Percentiles rank a stretch among this genome's conserved stretches.
phyloP scores from a whole-genome alignment of 805 yeast species.

The Yarrowia sp. region DNA sequence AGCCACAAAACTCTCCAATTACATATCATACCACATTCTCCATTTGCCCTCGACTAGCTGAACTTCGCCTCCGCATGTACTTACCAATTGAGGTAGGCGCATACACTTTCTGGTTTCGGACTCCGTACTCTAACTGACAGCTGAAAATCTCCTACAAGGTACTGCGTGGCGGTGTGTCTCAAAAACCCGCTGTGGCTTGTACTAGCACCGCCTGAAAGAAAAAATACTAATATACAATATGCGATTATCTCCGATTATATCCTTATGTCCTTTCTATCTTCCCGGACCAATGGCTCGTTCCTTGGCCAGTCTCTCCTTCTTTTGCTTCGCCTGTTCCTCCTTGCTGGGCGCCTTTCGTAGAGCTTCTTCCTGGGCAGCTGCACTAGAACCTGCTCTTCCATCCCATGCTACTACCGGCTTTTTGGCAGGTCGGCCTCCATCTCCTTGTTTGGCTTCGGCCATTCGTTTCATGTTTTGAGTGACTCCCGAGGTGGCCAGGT shows the following conservation, averaged over 20 bases:
- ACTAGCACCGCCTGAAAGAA: no score
- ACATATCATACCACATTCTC: no score
- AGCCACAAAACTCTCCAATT: no score
- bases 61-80: no score
- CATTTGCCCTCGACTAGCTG: no score
- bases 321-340: slow-evolving; percentile 28
- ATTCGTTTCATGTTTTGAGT: slow-evolving; percentile 42
- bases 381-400: slow-evolving; percentile 31
- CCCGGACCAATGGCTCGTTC: slow-evolving; percentile 27
- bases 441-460: slow-evolving; percentile 37
- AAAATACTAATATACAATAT: not conserved
- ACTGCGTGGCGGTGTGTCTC: no score
- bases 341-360: slow-evolving; percentile 27
- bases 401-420: slow-evolving; percentile 34
- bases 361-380: slow-evolving; percentile 32
- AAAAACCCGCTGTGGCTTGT: no score
- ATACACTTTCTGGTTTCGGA: no score
- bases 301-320: slow-evolving; percentile 28
- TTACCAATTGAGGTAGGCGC: no score
- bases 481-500: slow-evolving; percentile 39
- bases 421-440: slow-evolving; percentile 28
- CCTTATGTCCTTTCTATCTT: not conserved
- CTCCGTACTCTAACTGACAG: no score
- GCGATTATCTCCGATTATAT: not conserved
- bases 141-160: no score